Base-by-base conservation (phyloP, 2,329 filamentous ascomycete genomes). In the Mollisiaceae sp. region DNA sequence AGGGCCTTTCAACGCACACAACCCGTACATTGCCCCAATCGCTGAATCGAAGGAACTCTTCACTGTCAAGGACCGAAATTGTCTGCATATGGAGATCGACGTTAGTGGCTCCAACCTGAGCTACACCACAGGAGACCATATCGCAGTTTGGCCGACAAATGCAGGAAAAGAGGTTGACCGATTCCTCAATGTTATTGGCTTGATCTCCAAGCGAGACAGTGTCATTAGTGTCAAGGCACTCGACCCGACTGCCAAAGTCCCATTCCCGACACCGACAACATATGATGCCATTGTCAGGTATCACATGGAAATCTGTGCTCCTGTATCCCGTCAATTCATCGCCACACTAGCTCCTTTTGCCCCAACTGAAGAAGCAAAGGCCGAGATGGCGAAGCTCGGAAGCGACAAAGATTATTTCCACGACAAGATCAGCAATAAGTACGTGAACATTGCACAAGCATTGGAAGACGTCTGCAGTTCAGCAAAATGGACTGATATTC, bases 71-170 rank as follows among this genome's bases (percentile, higher is more conserved):
- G 92, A 93, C 75, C 87, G 96, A 68, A 97, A 98, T 83, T 99
- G 95, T 77, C 83, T 99, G 71, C 96, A 99, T 79, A 89, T 98
- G 86, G 96, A 99, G 79, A 88, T 99, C 70, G 93, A 96, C 77
- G 87, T 99, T 73, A 91, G 89, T 74, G 92, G 88, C 72, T 97
- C 94, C 61, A 97, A 96, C 78, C 83, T 99, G 69, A 88, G 86
- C 54, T 99, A 99, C 82, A 93, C 96, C 74, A 99, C 95, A 60
- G 95, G 95, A 77, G 96, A 99, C 77, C 96, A 99, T 79, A 91
- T 99, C 75, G 95, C 95, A 50, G 82, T 99, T 74, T 99, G 96
- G 96, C 95, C 96, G 43, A 97, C 93, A 59, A 99, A 99, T 78
- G 85, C 95, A 65, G 95, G 95, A 65, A 89, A 87, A 70, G 94